These are phyloP conservation scores for Acanthamoeba healyi DNA, from an alignment of 208 protist genomes.

Conservation along the genomic window DNA sequence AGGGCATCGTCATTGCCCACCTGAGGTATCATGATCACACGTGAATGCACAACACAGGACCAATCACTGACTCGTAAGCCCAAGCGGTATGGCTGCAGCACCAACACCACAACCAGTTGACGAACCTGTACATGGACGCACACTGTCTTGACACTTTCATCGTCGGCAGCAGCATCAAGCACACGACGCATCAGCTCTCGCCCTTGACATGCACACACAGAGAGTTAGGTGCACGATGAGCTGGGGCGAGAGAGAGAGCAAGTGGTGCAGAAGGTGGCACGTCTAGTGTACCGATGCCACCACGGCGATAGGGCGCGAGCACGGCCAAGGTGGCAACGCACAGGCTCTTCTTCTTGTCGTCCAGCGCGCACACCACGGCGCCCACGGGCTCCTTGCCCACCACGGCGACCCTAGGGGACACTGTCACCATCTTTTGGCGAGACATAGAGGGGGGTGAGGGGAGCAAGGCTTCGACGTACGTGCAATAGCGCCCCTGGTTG, in stretches of 20 bases:
- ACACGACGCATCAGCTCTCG: not conserved
- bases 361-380: not conserved
- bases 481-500: not conserved
- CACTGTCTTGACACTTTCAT: not conserved
- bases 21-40: not conserved
- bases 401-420: not conserved
- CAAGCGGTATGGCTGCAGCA: not conserved
- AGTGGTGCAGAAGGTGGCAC: not conserved
- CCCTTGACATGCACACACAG: not conserved
- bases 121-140: not conserved
- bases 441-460: not conserved
- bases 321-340: not conserved
- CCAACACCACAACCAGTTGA: not conserved
- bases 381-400: not conserved
- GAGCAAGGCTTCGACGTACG: not conserved
- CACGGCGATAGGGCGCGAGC: not conserved
- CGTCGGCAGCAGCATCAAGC: not conserved
- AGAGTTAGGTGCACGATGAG: not conserved
- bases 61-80: too few species aligned
- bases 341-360: not conserved
- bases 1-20: conserved; percentile 12
- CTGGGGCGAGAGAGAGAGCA: not conserved
- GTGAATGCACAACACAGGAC: too few species aligned
- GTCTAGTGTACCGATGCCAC: not conserved
- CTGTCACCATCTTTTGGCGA: not conserved